These are phyloP conservation scores for Dysphania ambrosioides DNA, from an alignment of 148 eudicot species.

Conservation along the genomic window DNA sequence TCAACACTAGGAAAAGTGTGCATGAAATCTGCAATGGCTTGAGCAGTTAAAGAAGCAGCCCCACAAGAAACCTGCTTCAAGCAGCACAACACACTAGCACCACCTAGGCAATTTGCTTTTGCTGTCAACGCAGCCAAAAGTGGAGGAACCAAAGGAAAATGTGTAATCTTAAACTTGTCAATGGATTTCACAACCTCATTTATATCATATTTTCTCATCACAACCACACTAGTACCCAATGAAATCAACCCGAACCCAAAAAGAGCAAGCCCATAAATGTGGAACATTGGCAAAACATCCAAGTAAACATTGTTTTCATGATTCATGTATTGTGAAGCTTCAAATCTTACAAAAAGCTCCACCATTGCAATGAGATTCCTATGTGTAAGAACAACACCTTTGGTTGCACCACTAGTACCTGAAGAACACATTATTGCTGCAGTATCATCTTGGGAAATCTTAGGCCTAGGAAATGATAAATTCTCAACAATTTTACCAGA, in stretches of 20 bases:
- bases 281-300: slow-evolving; percentile 85
- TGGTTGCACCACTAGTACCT: slow-evolving; percentile 74
- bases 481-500: slow-evolving; percentile 26
- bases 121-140: slow-evolving; percentile 48
- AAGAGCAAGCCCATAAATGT: slow-evolving; percentile 75
- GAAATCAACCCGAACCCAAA: slow-evolving; percentile 72
- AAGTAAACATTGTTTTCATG: slow-evolving; percentile 50
- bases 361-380: slow-evolving; percentile 66
- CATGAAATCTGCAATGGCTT: slow-evolving; percentile 56
- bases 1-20: slow-evolving; percentile 63
- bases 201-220: slow-evolving; percentile 59
- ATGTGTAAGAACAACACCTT: slow-evolving; percentile 76
- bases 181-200: slow-evolving; percentile 56
- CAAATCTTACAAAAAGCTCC: slow-evolving; percentile 73
- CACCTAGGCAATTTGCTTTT: slow-evolving; percentile 35
- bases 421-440: slow-evolving; percentile 85
- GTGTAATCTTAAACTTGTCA: slow-evolving; percentile 57
- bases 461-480: slow-evolving; percentile 23
- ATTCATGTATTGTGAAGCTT: slow-evolving; percentile 59
- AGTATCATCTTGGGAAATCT: slow-evolving; percentile 58
- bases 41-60: slow-evolving; percentile 60
- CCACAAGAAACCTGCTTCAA: slow-evolving; percentile 92
- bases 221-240: slow-evolving; percentile 53
- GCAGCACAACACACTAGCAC: slow-evolving; percentile 36
- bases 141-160: slow-evolving; percentile 77